Base-by-base conservation (phyloP, 2,329 filamentous ascomycete species). In the Xylaria hypoxylon region DNA sequence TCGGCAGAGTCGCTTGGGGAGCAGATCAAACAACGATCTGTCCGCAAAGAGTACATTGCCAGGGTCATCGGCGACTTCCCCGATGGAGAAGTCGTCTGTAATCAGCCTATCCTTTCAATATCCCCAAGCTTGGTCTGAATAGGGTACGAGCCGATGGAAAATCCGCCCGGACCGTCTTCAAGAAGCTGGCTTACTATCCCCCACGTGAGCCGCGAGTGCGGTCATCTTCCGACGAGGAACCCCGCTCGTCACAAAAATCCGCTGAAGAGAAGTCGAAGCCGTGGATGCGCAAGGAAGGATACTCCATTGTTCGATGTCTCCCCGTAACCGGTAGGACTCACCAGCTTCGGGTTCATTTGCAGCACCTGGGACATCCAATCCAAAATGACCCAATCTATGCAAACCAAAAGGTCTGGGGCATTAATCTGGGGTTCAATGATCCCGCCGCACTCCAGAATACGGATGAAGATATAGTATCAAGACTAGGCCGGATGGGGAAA, bases 311-410 rank as follows among this genome's bases (percentile, higher is more conserved):
- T 17, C 91, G 96, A 72, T 98, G 96, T 77, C 86, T 97, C 64
- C 96, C 96, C 0, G 87, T 98, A 31, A 99, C 96, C 0, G 96
- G 96, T 0, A 88, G 96, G 57, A 99, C 96, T 13, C 96, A 99
- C 76, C 96, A 99, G 78, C 87, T 99, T 55, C 89, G 96, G 38
- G 96, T 99, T 19, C 96, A 99, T 75, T 85, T 99, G 17, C 96
- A 99, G 77, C 97, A 93, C 78, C 84, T 99, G 3, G 96, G 96
- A 1, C 92, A 98, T 76, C 96, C 96, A 1, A 98, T 99, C 72
- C 90, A 93, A 70, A 99, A 99, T 78, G 96, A 99, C 76, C 96
- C 96, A 7, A 98, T 99, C 73, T 99, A 99, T 79, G 94, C 93
- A 74, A 99, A 99, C 77, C 90, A 93, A 76, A 89, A 90, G 64